Base-by-base conservation (phyloP, 2,329 filamentous ascomycete genomes). In the Macrophomina phaseolina region DNA sequence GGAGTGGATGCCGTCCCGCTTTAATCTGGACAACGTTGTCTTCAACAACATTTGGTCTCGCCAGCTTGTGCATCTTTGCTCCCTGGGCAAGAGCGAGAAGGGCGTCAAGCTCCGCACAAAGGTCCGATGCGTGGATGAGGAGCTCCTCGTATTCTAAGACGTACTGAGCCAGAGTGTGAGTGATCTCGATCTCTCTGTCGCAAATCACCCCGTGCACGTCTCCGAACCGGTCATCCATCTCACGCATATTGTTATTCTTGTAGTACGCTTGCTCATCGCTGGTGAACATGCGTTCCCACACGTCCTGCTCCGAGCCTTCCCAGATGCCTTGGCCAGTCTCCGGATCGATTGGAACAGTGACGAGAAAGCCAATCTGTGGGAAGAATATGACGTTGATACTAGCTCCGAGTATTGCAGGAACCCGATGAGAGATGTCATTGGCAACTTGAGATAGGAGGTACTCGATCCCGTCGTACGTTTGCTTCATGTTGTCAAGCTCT, bases 311-410 rank as follows among this genome's bases (percentile, higher is more conserved):
- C 3, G 81, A 75, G 0, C 91, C 91, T 70, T 88, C 84, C 70
- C 90, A 94, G 11, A 86, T 81, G 0, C 87, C 85, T 55, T 83
- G 80, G 0, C 87, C 87, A 1, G 85, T 88, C 1, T 82, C 76
- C 14, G 83, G 80, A 70, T 93, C 86, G 3, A 89, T 77, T 1
- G 85, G 85, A 16, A 97, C 89, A 0, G 90, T 89, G 2, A 93
- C 91, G 45, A 97, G 85, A 74, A 97, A 99, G 0, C 95, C 95
- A 45, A 97, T 87, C 73, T 97, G 93, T 0, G 94, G 94, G 69
- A 97, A 91, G 76, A 95, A 97, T 18, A 95, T 90, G 69, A 96
- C 96, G 65, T 94, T 94, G 40, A 90, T 77, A 12, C 83, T 81
- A 2, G 77, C 73, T 28, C 83, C 79, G 1, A 86, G 77, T 18